Evolutionary conservation across 495 filamentous ascomycete species (phyloP).

Genomic region (Aspergillus indologenus): DNA sequence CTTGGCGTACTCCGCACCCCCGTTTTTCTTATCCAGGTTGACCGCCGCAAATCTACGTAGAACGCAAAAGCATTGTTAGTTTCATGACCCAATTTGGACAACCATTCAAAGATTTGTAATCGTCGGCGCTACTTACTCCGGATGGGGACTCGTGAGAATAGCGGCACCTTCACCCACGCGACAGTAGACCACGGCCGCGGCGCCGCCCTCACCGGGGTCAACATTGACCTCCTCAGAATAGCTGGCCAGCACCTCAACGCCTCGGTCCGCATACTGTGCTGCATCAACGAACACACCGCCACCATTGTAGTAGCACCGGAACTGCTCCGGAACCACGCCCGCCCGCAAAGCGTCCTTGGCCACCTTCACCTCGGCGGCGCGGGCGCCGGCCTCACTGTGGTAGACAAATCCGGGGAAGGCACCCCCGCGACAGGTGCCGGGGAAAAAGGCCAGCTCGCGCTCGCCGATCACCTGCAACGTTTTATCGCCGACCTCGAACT

Average conservation of each 20-base stretch:
- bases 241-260: conserved; percentile 78
- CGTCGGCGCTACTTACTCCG: conserved; percentile 75
- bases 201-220: conserved; percentile 59
- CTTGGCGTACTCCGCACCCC: conserved; percentile 61
- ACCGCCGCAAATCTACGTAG: conserved; percentile 69
- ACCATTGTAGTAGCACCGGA: conserved; percentile 88
- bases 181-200: conserved; percentile 82
- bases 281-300: conserved; percentile 93
- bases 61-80: not conserved
- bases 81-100: not conserved
- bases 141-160: conserved; percentile 85
- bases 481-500: conserved; percentile 85
- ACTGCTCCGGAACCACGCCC: conserved; percentile 56
- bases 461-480: conserved; percentile 81
- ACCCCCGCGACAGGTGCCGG: conserved; percentile 77
- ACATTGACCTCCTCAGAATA: conserved; percentile 77
- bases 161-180: conserved; percentile 81
- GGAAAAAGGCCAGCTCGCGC: conserved; percentile 85
- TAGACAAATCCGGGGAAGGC: conserved; percentile 93
- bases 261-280: conserved; percentile 53
- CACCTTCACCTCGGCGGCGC: conserved; percentile 66
- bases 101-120: not conserved
- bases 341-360: conserved; percentile 56
- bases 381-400: conserved; percentile 80
- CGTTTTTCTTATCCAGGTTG: conserved; percentile 65